Evolutionary conservation across 306 rosid genomes (phyloP), one percentile per base, ranked within the genome.

Genomic region (Notholithocarpus densiflorus): DNA sequence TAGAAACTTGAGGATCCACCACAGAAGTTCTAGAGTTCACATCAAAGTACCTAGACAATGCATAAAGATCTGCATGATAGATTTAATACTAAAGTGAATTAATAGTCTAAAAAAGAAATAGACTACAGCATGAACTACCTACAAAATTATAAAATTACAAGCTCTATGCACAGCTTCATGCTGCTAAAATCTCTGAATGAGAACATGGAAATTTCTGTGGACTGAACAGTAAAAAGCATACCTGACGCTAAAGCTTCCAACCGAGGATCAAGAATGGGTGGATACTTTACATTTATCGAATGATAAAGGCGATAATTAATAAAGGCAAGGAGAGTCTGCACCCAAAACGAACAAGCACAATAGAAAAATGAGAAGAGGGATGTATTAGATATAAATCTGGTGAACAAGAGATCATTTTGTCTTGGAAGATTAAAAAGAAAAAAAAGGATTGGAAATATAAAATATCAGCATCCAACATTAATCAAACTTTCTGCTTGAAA

Each of bases 221-320:
- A 20, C 51, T 29, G 40, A 59, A 52, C 17, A 23, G 34, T 68
- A 61, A 71, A 48, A 73, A 12, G 2, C 14, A 17, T 77, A 92
- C 98, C 98, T 74, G 92, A 92, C 70, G 98, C 96, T 68, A 90
- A 78, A 70, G 96, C 92, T 84, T 95, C 98, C 88, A 90, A 79
- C 45, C 77, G 83, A 20, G 94, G 88, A 88, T 95, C 94, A 69
- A 92, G 96, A 32, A 89, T 86, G 1, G 98, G 98, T 5, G 98
- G 98, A 77, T 95, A 95, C 84, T 84, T 91, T 83, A 90, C 83
- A 80, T 89, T 88, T 76, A 95, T 89, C 32, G 97, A 90, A 79
- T 89, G 88, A 82, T 91, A 95, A n/a, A 92, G 87, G 72, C 85
- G 94, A 74, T 78, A 90, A 77, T 91, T 91, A 81, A 92, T 90